These are phyloP conservation scores for Hirschioporus abietinus DNA, from an alignment of 768 basidiomycete species.

Conservation along the genomic window DNA sequence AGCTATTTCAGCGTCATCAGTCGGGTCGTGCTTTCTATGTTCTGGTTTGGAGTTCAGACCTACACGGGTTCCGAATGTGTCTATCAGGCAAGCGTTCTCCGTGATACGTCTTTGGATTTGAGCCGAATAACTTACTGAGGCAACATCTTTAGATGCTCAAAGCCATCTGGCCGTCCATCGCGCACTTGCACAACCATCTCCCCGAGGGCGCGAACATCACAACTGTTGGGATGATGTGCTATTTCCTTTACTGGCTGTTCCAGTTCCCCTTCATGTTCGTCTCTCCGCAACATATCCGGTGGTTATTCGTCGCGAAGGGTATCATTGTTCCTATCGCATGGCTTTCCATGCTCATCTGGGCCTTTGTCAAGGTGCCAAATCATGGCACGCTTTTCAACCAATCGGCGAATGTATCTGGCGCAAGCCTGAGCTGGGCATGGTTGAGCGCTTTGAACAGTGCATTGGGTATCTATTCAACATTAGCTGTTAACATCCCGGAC, in stretches of 20 bases:
- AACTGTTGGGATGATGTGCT: slow-evolving; percentile 64
- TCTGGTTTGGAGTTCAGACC: slow-evolving; percentile 76
- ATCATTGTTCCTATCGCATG: slow-evolving; percentile 60
- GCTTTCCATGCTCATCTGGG: slow-evolving; percentile 76
- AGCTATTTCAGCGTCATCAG: slow-evolving; percentile 83
- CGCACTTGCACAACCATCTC: slow-evolving; percentile 59
- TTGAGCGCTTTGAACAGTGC: slow-evolving; percentile 71
- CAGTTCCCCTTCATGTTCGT: slow-evolving; percentile 73
- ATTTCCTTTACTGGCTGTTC: slow-evolving; percentile 72
- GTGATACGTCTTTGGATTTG: neutral
- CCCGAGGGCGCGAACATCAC: slow-evolving; percentile 56
- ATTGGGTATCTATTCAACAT: slow-evolving; percentile 66
- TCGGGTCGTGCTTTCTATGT: slow-evolving; percentile 68
- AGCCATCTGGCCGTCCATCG: slow-evolving; percentile 76
- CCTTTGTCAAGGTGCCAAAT: slow-evolving; percentile 61
- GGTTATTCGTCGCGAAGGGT: slow-evolving; percentile 68
- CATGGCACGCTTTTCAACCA: slow-evolving; percentile 52
- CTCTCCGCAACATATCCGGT: slow-evolving; percentile 72
- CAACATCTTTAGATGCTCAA: slow-evolving; percentile 49
- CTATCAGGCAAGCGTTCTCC: slow-evolving; percentile 40
- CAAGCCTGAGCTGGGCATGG: slow-evolving; percentile 71
- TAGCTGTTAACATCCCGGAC: slow-evolving; percentile 80
- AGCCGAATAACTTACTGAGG: neutral
- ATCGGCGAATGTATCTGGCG: slow-evolving; percentile 47
- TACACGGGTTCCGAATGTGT: slow-evolving; percentile 67